Base-by-base conservation (phyloP, 345 rosid genomes). In the Gossypium arboreum region DNA sequence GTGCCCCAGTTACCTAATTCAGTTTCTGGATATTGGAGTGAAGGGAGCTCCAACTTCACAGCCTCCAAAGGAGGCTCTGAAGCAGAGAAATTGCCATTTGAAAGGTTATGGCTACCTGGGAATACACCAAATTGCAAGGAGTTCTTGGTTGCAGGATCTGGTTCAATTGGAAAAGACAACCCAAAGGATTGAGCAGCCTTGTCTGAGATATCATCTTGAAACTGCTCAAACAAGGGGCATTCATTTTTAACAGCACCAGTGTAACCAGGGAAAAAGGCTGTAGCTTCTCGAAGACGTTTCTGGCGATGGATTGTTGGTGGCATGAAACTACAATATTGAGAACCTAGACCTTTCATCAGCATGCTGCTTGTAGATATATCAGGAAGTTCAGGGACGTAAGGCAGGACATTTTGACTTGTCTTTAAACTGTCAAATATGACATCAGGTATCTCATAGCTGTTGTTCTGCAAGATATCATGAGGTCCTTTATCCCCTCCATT, bases 11-110 rank as follows among this genome's bases (percentile, higher is more conserved):
- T 87, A 78, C 91, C 86, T 72, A 92, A 85, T 76, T 88, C 88
- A 75, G 85, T 79, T 82, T 92, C 98, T 77, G 92, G 73, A 91
- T 88, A 88, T 95, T 95, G 98, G 99, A 95, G 93, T 93, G 99
- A 95, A 95, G 98, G 99, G 99, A 95, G 98, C 98, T 95, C 99
- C 92, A 85, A 85, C 99, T 95, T 95, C 98, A 90, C 80, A 79
- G 93, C 87, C 92, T 82, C 93, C 16, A 83, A 77, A 27, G 63
- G 25, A 77, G 94, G 90, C 90, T 83, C 90, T 73, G 96, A 95
- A 95, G 98, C 81, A 85, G 91, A 85, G 91, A 88, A 85, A 81
- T 84, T 79, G 90, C 95, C 95, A 88, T 89, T 87, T 83, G 87
- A 81, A 83, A 87, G 84, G 93, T 90, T 76, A 81, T 90, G 97